Evolutionary conservation across 371 early-diverging fungal species (phyloP), one percentile per base, ranked within the genome.

Genomic region (Apophysomyces elegans): DNA sequence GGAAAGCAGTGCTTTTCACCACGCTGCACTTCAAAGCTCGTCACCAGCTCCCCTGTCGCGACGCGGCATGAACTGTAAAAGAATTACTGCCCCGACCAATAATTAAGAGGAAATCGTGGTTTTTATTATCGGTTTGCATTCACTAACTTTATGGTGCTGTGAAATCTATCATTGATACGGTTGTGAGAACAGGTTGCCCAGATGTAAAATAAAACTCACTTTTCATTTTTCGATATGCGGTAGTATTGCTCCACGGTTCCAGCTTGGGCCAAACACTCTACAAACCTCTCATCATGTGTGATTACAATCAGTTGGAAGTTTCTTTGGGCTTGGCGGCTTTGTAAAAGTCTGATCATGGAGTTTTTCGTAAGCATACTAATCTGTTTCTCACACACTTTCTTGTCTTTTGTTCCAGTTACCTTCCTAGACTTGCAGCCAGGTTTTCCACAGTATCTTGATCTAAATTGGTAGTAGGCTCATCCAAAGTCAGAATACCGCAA

Each of bases 391-490:
- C 32, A 26, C 3, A 41, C 41, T 41, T 41, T 38, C 16, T 63
- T 18, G 61, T 8, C 54, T 4, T 2, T 16, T 50, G 13, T 11
- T n/a, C 8, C 26, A 63, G 73, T 74, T 84, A 93, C 92, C 80
- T 80, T 21, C 84, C 86, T 14, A 99, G 76, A 26, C 93, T 93
- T 35, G 82, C 79, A 0, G 99, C 99, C 64, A 99, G 81, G 61
- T 92, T 92, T 63, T 91, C 86, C 50, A 99, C 93, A 73, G 99
- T 99, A 7, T 87, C 96, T 46, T 88, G 85, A 77, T 99, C 99
- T 18, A 99, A 79, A 76, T 99, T 99, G 0, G 99, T 99, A 0
- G 99, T 99, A 0, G 99, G 99, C 71, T 99, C 99, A 78, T 99
- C 99, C 57, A 99, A 79, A 0, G 99, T 96, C 54, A 99, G 77